Evolutionary conservation across 139 green algal species (phyloP), one percentile per base, ranked within the genome.

Genomic region (Bryopsis sp.): DNA sequence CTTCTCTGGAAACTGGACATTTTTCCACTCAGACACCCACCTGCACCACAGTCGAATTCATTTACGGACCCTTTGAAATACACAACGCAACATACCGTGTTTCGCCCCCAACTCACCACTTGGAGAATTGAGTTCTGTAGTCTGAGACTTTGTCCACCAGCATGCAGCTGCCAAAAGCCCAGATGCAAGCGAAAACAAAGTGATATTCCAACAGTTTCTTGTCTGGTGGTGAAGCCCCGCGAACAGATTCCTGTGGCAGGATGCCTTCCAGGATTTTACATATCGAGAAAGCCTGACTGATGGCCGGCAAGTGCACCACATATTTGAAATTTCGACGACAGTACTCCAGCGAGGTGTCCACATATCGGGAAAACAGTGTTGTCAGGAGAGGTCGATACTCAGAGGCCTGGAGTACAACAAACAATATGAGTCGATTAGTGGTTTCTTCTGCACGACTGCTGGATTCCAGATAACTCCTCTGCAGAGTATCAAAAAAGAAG

Each of bases 171-270:
- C 91, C 91, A 76, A 97, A 92, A 1, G 90, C 86, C 91, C 91
- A 97, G 11, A 96, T 64, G 68, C 84, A 95, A 7, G 89, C 84
- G 76, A 93, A 96, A 32, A 97, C 89, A 76, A 97, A 97, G 71
- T 92, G 77, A 74, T 88, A 74, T 78, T 97, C 90, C 62, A 94
- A 66, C 48, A 95, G 73, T 81, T 92, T 90, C 75, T 89, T 88
- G 78, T 95, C 87, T 0, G 81, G 82, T 0, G 80, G 71, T 1
- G 85, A 81, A 2, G 85, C 75, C 1, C 79, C 84, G 2, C 80
- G 67, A 54, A 75, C 74, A 28, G 69, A 73, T 59, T 82, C 81
- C 79, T 90, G 81, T 37, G 84, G 85, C 72, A 96, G 74, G 47
- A 97, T 84, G 32, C 84, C 84, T 73, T 97, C 90, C 31, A 97